phyloP scores from a whole-genome alignment of 2,329 filamentous ascomycete genomes.

The Ramichloridium luteum region DNA sequence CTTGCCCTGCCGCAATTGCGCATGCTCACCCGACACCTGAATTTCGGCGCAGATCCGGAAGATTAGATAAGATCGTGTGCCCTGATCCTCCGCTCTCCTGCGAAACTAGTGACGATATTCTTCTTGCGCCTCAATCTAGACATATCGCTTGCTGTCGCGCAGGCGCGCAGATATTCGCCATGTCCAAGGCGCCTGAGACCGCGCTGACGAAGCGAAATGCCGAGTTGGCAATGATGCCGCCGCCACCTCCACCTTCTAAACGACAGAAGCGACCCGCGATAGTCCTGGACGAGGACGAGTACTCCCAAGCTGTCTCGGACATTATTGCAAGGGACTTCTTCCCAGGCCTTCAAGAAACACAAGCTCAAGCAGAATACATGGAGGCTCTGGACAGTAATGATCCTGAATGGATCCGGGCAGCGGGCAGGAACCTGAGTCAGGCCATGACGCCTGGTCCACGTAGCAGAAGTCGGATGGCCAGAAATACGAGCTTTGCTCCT shows the following conservation, averaged over 20 bases:
- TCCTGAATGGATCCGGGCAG: constrained; percentile 72
- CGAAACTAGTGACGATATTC: no score
- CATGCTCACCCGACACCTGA: no score
- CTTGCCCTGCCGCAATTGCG: no score
- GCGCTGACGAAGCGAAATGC: constrained; percentile 54
- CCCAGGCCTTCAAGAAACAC: constrained; percentile 72
- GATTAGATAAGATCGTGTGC: constrained; percentile 1
- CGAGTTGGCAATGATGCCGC: constrained; percentile 75
- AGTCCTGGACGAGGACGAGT: constrained; percentile 86
- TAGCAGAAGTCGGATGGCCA: constrained; percentile 26
- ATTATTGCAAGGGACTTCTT: constrained; percentile 98
- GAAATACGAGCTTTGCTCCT: constrained; percentile 26
- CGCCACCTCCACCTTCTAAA: constrained; percentile 71
- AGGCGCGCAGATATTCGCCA: no score
- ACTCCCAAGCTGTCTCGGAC: constrained; percentile 77
- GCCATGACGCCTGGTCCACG: constrained; percentile 69
- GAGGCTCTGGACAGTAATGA: constrained; percentile 82
- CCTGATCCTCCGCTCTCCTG: no score
- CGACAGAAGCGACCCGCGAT: constrained; percentile 82
- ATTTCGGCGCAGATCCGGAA: background rate
- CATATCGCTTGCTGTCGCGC: no score
- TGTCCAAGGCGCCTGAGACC: no score
- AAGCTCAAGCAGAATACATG: constrained; percentile 83
- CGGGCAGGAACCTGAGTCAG: constrained; percentile 49
- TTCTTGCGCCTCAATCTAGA: no score